Evolutionary conservation across 2,329 filamentous ascomycete species (phyloP), one percentile per base, ranked within the genome.

Genomic region (Verruconis gallopava): DNA sequence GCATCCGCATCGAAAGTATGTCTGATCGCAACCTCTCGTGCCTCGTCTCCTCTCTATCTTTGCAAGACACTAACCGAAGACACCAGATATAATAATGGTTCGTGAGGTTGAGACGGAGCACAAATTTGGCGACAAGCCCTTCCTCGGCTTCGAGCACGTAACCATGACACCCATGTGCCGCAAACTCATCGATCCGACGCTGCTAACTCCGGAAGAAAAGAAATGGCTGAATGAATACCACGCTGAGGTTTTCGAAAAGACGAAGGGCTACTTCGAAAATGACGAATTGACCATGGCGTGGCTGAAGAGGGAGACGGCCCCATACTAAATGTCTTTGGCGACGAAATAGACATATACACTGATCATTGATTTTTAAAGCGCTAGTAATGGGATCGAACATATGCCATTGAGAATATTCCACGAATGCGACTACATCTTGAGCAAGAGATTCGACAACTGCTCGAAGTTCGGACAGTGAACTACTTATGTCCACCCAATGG

Each of bases 91-190:
- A 53, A 77, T 93, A 49, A 81, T 96, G 69, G 85, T 93, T 21
- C 81, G 75, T 50, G 86, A 95, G 58, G 80, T 82, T n/a, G 70
- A 88, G 61, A 94, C 89, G 3, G 79, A 79, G 47, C 74, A 93
- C 61, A 77, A 79, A 25, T 96, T 96, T 56, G 89, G 88, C 15
- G 89, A 94, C 53, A 94, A 93, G 65, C 81, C 88, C 2, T 98
- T 84, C 64, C 68, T 96, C 25, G 86, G 88, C 3, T 98, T 98
- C 51, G 89, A 98, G 66, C 85, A 93, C 60, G 86, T 96, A 49
- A 98, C 91, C 0, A 85, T 98, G 85, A 85, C 89, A 14, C 91
- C 91, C 0, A 86, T 94, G 63, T 95, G 89, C 64, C 75, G 79
- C 47, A 95, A 85, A 47, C 66, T 98, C 49, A 86, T 94, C 48